phyloP scores from a whole-genome alignment of 164 flowering plant genomes.

The Vitis cinerea region DNA sequence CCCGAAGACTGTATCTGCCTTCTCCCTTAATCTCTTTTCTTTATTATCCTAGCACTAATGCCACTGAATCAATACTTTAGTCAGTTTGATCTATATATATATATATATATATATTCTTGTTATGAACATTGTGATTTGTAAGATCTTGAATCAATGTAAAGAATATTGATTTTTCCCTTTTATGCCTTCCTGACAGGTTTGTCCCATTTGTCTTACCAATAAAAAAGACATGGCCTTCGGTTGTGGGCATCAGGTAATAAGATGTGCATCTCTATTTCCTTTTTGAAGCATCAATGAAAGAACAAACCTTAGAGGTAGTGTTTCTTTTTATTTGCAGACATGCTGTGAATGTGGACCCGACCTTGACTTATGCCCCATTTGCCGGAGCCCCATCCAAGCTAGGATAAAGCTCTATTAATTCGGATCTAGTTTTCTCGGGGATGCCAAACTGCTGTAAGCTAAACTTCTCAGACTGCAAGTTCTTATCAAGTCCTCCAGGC shows the following conservation, averaged over 20 bases:
- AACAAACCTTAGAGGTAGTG: neutral
- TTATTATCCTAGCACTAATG: neutral
- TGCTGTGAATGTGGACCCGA: conserved; percentile 53
- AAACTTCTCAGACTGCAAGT: neutral
- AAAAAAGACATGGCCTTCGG: conserved; percentile 62
- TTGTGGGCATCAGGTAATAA: conserved; percentile 64
- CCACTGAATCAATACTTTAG: neutral
- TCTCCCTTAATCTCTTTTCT: neutral
- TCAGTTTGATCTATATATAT: too few species aligned
- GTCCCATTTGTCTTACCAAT: conserved; percentile 59
- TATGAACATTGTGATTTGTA: too few species aligned
- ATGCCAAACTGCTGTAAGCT: neutral
- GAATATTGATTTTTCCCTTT: neutral
- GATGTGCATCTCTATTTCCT: neutral
- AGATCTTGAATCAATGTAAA: neutral
- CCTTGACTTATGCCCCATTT: conserved; percentile 53
- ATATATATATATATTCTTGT: too few species aligned
- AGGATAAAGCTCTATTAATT: conserved; percentile 54
- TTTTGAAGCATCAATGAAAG: neutral
- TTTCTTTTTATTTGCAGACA: conserved; percentile 36
- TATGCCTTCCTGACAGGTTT: conserved; percentile 36
- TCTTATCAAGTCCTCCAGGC: neutral
- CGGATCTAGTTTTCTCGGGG: neutral
- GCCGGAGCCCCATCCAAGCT: conserved; percentile 42
- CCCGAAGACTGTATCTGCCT: neutral